Evolutionary conservation across 768 basidiomycete species (phyloP).

Genomic region (Porpolomopsis calyptriformis): DNA sequence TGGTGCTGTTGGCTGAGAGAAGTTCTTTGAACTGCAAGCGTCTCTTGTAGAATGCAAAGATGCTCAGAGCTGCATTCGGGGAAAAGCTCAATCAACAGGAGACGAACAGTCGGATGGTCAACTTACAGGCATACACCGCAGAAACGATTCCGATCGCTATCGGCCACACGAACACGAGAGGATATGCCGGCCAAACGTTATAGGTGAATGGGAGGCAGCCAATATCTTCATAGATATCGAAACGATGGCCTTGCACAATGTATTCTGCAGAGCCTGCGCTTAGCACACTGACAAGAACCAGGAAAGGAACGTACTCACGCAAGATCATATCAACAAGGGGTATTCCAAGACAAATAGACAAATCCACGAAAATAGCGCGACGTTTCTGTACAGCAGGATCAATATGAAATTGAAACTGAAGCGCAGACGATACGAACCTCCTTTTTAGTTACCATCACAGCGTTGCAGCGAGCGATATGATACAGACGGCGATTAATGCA

Average conservation of each 20-base stretch:
- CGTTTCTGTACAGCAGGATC: conserved; percentile 20
- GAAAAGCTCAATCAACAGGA: neutral
- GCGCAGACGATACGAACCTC: neutral
- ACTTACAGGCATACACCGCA: conserved; percentile 20
- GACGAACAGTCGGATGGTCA: neutral
- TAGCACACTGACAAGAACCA: too few relatives aligned
- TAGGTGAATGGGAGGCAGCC: conserved; percentile 46
- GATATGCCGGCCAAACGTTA: conserved; percentile 34
- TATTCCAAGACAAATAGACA: conserved; percentile 40
- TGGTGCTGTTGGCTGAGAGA: conserved; percentile 25
- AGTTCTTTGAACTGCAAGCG: conserved; percentile 35
- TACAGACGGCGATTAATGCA: conserved; percentile 60
- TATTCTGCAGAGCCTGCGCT: conserved; percentile 30
- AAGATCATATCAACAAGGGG: conserved; percentile 39
- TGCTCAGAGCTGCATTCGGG: neutral
- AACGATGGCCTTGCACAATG: conserved; percentile 48
- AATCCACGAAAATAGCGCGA: conserved; percentile 29
- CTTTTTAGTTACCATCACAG: conserved; percentile 34
- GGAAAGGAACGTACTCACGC: conserved; percentile 24
- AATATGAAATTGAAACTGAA: neutral
- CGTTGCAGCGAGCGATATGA: conserved; percentile 40
- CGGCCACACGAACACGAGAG: conserved; percentile 33
- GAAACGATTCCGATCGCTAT: conserved; percentile 30
- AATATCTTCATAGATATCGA: conserved; percentile 46
- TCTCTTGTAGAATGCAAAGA: conserved; percentile 24